phyloP scores from a whole-genome alignment of 768 basidiomycete genomes.

The Sistotremastrum niveocremeum region DNA sequence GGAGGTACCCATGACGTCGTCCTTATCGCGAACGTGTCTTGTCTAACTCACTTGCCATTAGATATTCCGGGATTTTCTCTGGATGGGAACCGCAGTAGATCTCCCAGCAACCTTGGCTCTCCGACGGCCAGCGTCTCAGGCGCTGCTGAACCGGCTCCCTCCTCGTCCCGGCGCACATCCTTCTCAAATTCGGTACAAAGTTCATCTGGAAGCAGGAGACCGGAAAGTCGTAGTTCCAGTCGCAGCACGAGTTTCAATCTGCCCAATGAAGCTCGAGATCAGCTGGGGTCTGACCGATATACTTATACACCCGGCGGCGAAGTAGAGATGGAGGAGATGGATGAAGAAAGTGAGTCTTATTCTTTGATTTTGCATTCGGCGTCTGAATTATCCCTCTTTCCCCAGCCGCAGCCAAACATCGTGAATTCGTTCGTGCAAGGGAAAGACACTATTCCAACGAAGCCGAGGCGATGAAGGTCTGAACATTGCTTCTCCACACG shows the following conservation, averaged over 20 bases:
- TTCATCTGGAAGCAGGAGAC: conserved; percentile 38
- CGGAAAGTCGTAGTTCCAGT: conserved; percentile 36
- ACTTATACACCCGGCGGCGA: conserved; percentile 27
- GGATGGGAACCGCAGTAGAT: conserved; percentile 5
- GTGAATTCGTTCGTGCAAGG: conserved; percentile 65
- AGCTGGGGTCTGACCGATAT: conserved; percentile 32
- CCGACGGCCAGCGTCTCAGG: conserved; percentile 47
- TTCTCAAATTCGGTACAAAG: conserved; percentile 51
- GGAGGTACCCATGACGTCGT: conserved; percentile 42
- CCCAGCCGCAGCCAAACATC: conserved; percentile 69
- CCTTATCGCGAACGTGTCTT: neutral
- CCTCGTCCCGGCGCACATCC: conserved; percentile 50
- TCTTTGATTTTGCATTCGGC: neutral
- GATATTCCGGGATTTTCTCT: conserved; percentile 79
- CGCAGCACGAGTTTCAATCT: conserved; percentile 78
- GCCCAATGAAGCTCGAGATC: conserved; percentile 52
- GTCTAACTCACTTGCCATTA: conserved; percentile 15
- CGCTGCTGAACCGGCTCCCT: conserved; percentile 26
- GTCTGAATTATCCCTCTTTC: neutral
- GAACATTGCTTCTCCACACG: conserved; percentile 3
- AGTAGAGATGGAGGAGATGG: conserved; percentile 68
- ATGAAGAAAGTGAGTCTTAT: conserved; percentile 59
- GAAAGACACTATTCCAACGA: conserved; percentile 84
- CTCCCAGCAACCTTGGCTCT: conserved; percentile 21
- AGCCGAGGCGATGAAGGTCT: conserved; percentile 85